Percentiles rank a stretch among this genome's conserved stretches.
Evolutionary conservation across 192 early-diverging fungal species (phyloP).

Genomic region (Backusella parvicylindrica): DNA sequence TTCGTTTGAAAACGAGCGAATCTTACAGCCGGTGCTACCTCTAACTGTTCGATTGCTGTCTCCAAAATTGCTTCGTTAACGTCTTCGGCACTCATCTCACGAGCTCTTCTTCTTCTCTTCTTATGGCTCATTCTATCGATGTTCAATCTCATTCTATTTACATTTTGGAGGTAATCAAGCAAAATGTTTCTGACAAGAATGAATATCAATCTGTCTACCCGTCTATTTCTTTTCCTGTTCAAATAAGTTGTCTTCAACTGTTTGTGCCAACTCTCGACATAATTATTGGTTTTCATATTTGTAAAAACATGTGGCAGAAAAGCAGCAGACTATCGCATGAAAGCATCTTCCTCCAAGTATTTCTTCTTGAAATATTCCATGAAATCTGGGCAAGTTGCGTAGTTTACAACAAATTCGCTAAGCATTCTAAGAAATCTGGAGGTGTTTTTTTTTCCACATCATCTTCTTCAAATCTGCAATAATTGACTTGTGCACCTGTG

Average conservation of each 20-base stretch:
- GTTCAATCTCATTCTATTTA: not conserved
- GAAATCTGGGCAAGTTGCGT: not conserved
- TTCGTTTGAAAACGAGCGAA: too few species aligned
- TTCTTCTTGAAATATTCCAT: not conserved
- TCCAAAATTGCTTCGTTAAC: too few species aligned
- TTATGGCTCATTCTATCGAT: not conserved
- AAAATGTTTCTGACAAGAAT: not conserved
- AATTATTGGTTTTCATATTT: too few species aligned
- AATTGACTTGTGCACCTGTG: not conserved
- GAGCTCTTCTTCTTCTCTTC: not conserved
- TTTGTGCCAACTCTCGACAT: too few species aligned
- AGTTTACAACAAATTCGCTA: not conserved
- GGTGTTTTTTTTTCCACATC: slow-evolving; percentile 2
- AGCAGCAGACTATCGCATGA: not conserved
- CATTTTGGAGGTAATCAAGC: not conserved
- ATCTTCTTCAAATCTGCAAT: not conserved
- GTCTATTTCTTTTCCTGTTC: not conserved
- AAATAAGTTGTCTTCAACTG: not conserved
- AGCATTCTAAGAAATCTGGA: too few species aligned
- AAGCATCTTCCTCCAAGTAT: not conserved
- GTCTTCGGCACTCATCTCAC: too few species aligned
- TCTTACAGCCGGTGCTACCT: too few species aligned
- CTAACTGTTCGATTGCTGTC: too few species aligned
- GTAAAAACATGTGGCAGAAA: not conserved
- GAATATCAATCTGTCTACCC: not conserved